Evolutionary conservation across 2,329 filamentous ascomycete genomes (phyloP), one percentile per base, ranked within the genome.

Genomic region (Xylariaceae sp.): DNA sequence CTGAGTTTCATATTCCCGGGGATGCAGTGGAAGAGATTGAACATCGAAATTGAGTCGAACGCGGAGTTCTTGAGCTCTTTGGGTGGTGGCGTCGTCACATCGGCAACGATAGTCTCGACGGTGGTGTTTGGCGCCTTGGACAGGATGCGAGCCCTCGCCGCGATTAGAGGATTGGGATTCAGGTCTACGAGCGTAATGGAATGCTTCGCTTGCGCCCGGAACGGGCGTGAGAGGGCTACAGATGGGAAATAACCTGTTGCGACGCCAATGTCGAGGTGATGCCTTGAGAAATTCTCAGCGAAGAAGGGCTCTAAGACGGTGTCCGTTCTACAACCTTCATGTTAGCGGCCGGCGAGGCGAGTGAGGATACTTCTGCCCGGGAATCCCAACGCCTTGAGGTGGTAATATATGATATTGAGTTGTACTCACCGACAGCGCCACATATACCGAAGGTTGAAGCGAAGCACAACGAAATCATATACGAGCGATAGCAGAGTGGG

Each of bases 11-110:
- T 55, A 3, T 53, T 43, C 0, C 70, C 71, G 0, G 76, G 76
- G 8, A 79, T 58, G 62, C 77, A 79, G 61, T 79, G 77, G 14
- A 78, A 66, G 4, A 79, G 58, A 59, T 76, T 78, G 62, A 76
- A 77, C 65, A 78, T 69, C 12, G 74, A 74, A 47, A 82, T 75
- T 1, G 76, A 76, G 60, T 78, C 73, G 60, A 76, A 81, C 41
- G 62, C 64, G 2, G 57, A 63, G 34, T 61, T 61, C 24, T 58
- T 53, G 19, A 74, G 54, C 3, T 54, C 58, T 21, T 60, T 47
- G 0, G 73, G 73, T 2, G 74, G 63, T 2, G 73, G 69, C 29
- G 70, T 56, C 5, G 69, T 72, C 26, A 74, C 69, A 58, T 80
- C 74, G 4, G 74, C 76, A 26, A 72, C 58, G 16, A 77, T 63